These are phyloP conservation scores for Celoporthe dispersa DNA, from an alignment of 2,329 filamentous ascomycete species.

Conservation along the genomic window DNA sequence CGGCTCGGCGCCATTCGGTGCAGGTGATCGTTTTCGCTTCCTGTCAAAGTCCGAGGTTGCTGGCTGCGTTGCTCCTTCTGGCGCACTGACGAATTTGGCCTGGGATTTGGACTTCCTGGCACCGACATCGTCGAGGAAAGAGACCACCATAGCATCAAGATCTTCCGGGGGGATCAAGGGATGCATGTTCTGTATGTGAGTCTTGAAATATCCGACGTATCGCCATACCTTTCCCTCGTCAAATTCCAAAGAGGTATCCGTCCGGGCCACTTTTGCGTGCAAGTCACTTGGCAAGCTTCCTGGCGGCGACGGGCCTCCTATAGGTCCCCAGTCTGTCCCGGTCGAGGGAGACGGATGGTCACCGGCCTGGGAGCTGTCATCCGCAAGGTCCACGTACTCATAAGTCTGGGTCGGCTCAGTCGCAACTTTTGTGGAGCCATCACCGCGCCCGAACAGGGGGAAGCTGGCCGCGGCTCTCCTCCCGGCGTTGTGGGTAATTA, in stretches of 20 bases:
- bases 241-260: slow-evolving; percentile 60
- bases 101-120: slow-evolving; percentile 34
- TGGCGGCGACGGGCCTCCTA: slow-evolving; percentile 55
- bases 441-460: slow-evolving; percentile 79
- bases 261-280: slow-evolving; percentile 43
- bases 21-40: slow-evolving; percentile 63
- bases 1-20: slow-evolving; percentile 40
- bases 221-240: slow-evolving; percentile 52
- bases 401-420: slow-evolving; percentile 47
- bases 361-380: slow-evolving; percentile 49
- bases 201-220: slow-evolving; percentile 62
- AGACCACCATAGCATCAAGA: slow-evolving; percentile 56
- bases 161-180: slow-evolving; percentile 61
- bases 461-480: slow-evolving; percentile 74
- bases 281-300: slow-evolving; percentile 39
- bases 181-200: slow-evolving; percentile 68
- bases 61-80: slow-evolving; percentile 19
- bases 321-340: slow-evolving; percentile 62
- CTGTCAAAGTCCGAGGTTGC: slow-evolving; percentile 37
- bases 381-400: slow-evolving; percentile 47
- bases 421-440: slow-evolving; percentile 59
- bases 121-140: slow-evolving; percentile 56
- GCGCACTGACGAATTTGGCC: slow-evolving; percentile 30
- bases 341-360: slow-evolving; percentile 59
- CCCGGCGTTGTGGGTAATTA: slow-evolving; percentile 77